A percentile compares a stretch with the other conserved stretches of the same genome.
Conservation (phyloP, 257 asterid species). For the Solanum sejunctum region DNA sequence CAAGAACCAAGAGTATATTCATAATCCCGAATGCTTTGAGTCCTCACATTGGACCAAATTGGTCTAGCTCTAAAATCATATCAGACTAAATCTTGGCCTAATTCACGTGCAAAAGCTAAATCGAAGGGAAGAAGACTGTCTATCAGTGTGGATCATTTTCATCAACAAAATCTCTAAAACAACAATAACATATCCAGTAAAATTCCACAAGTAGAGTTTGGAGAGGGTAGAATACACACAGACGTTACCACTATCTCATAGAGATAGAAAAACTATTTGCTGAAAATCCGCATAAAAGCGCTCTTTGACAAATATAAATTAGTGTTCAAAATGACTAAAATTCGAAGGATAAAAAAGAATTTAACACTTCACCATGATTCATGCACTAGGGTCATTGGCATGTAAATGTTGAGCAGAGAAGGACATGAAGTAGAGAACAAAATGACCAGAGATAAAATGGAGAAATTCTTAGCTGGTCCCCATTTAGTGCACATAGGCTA, state of each 20-base stretch:
- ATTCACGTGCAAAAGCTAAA: too few species aligned
- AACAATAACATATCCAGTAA: too few species aligned
- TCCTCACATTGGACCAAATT: not conserved
- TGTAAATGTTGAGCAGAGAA: constrained; percentile 4
- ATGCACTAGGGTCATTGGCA: not conserved
- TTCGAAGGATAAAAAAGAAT: not conserved
- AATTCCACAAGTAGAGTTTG: too few species aligned
- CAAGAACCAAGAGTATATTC: not conserved
- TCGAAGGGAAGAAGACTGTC: too few species aligned
- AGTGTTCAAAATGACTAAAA: not conserved
- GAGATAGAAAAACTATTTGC: too few species aligned
- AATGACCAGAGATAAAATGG: not conserved
- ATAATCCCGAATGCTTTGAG: fast-evolving
- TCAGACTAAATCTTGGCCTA: too few species aligned
- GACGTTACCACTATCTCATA: too few species aligned
- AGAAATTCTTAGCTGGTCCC: not conserved
- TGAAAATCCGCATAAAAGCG: too few species aligned
- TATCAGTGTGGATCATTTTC: not conserved
- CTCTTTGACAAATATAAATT: not conserved
- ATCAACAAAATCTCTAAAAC: too few species aligned
- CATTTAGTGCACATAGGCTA: not conserved
- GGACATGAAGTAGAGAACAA: not conserved
- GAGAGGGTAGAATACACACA: too few species aligned
- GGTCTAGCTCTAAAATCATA: not conserved
- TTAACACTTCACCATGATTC: not conserved